phyloP scores from a whole-genome alignment of 1,139 yeast species.

The Yamadazyma triangularis region DNA sequence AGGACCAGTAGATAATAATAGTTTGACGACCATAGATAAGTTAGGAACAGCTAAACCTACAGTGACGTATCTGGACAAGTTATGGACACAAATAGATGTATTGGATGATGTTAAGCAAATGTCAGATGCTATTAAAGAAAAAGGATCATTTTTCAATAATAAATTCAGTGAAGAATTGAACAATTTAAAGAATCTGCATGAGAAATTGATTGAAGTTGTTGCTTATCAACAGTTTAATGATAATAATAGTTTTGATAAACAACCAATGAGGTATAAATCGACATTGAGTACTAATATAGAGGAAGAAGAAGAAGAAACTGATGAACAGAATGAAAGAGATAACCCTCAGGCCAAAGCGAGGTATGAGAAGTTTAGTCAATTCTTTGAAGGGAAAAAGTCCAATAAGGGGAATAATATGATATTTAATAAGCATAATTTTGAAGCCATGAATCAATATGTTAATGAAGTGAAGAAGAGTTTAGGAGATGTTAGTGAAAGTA shows the following conservation, averaged over 20 bases:
- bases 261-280: slow-evolving; percentile 19
- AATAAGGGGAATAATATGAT: slow-evolving; percentile 8
- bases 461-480: slow-evolving; percentile 30
- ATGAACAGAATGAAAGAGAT: slow-evolving; percentile 3
- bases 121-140: slow-evolving; percentile 50
- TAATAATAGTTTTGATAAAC: slow-evolving; percentile 11
- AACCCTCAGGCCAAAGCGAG: too few relatives aligned
- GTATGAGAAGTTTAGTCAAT: slow-evolving; percentile 16
- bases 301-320: slow-evolving; percentile 8
- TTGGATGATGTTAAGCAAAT: slow-evolving; percentile 73
- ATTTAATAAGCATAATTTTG: slow-evolving; percentile 31
- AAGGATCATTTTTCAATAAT: slow-evolving; percentile 59
- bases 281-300: slow-evolving; percentile 3
- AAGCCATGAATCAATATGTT: slow-evolving; percentile 35
- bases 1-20: slow-evolving; percentile 18
- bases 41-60: slow-evolving; percentile 47
- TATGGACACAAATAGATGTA: slow-evolving; percentile 88
- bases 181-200: slow-evolving; percentile 56
- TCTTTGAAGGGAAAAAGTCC: slow-evolving; percentile 15
- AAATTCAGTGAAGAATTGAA: slow-evolving; percentile 54
- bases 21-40: slow-evolving; percentile 37
- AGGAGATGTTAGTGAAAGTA: slow-evolving; percentile 31
- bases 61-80: slow-evolving; percentile 61
- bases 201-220: slow-evolving; percentile 55
- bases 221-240: slow-evolving; percentile 30